A percentile compares a stretch with the other conserved stretches of the same genome.
These are phyloP conservation scores for Apiospora saccharicola DNA, from an alignment of 2,329 filamentous ascomycete species.

Conservation along the genomic window DNA sequence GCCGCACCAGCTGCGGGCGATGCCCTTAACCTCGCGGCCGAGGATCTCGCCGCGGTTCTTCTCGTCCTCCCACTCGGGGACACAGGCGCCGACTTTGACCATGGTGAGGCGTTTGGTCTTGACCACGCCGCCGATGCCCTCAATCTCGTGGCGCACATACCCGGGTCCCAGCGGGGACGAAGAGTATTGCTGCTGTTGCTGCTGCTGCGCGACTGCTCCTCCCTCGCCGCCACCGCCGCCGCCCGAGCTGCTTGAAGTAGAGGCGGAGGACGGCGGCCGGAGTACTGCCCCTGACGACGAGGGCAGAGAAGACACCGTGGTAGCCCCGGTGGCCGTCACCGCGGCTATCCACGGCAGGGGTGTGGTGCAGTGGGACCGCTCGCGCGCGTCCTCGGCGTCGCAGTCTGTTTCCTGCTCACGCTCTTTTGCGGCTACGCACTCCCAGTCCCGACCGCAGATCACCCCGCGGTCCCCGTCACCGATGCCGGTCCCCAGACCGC, in stretches of 20 bases:
- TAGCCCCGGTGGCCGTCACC: conserved; percentile 19
- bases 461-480: conserved; percentile 90
- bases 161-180: conserved; percentile 68
- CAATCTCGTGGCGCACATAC: conserved; percentile 87
- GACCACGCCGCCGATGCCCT: conserved; percentile 86
- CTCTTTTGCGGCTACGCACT: conserved; percentile 78
- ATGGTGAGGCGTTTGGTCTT: conserved; percentile 89
- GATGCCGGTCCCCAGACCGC: conserved; percentile 83
- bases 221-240: conserved; percentile 12
- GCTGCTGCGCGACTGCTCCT: conserved; percentile 35
- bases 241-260: conserved; percentile 27
- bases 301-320: conserved; percentile 29
- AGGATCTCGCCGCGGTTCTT: conserved; percentile 70
- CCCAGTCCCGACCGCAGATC: conserved; percentile 79
- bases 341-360: conserved; percentile 31
- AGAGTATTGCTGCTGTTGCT: conserved; percentile 43
- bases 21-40: conserved; percentile 72
- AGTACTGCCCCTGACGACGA: conserved; percentile 31
- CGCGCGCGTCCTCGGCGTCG: conserved; percentile 76
- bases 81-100: conserved; percentile 81
- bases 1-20: conserved; percentile 83
- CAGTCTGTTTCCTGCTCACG: conserved; percentile 87
- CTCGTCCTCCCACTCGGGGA: conserved; percentile 87
- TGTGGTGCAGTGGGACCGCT: conserved; percentile 38
- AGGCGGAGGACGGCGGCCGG: background rate